These are phyloP conservation scores for Phytophthora sp. DNA, from an alignment of 352 stramenopile genomes.

Conservation along the genomic window DNA sequence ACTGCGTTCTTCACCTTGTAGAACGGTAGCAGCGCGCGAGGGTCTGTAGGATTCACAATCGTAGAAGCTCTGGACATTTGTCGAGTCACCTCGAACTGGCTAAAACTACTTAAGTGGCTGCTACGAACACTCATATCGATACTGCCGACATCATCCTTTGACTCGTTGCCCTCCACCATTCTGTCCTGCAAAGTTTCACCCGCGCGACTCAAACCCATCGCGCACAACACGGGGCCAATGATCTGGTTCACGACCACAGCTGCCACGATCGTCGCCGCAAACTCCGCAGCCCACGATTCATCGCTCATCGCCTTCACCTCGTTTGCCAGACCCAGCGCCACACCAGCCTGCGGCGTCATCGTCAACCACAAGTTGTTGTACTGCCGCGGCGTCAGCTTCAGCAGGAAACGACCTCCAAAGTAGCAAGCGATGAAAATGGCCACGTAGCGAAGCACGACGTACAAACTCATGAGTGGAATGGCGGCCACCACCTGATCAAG, in stretches of 20 bases:
- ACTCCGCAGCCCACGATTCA: slow-evolving; percentile 61
- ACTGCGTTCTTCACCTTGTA: slow-evolving; percentile 57
- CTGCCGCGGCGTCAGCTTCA: slow-evolving; percentile 59
- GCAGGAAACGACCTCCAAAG: slow-evolving; percentile 52
- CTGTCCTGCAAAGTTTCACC: slow-evolving; percentile 47
- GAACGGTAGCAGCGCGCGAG: slow-evolving; percentile 43
- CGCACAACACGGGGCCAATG: slow-evolving; percentile 62
- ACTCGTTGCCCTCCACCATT: slow-evolving; percentile 1
- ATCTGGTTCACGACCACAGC: slow-evolving; percentile 75
- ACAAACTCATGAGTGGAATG: slow-evolving; percentile 69
- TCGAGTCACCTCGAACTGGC: slow-evolving; percentile 15
- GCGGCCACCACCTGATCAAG: slow-evolving; percentile 65
- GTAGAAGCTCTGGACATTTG: slow-evolving; percentile 8
- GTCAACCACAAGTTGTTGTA: slow-evolving; percentile 78
- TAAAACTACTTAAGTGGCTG: background rate
- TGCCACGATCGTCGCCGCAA: slow-evolving; percentile 65
- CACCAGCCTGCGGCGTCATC: slow-evolving; percentile 70
- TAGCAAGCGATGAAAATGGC: slow-evolving; percentile 70
- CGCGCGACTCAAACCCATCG: slow-evolving; percentile 50
- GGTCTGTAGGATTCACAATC: slow-evolving; percentile 40
- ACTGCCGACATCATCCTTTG: slow-evolving; percentile 17
- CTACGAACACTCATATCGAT: slow-evolving; percentile 11
- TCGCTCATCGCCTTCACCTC: slow-evolving; percentile 65
- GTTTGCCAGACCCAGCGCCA: slow-evolving; percentile 62
- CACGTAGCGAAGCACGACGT: slow-evolving; percentile 58